Percentiles rank a stretch among this genome's conserved stretches.
Evolutionary conservation across 2,329 filamentous ascomycete genomes (phyloP).

Genomic region (Camptophora hylomeconis): DNA sequence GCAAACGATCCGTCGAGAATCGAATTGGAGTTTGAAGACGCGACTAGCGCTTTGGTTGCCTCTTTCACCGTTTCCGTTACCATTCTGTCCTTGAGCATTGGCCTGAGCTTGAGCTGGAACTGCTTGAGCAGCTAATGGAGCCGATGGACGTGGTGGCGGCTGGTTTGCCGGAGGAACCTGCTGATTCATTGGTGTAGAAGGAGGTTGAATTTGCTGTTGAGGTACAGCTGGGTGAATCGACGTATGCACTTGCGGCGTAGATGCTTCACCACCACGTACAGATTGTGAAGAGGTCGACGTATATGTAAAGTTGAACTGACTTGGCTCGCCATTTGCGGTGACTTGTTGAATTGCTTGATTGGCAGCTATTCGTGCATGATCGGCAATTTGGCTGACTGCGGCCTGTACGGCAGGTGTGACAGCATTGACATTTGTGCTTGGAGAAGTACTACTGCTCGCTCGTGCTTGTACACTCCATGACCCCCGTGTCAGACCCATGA

Average conservation of each 20-base stretch:
- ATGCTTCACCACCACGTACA: too few relatives aligned
- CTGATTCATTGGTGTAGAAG: slow-evolving; percentile 1
- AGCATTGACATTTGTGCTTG: background rate
- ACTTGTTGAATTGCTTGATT: slow-evolving; percentile 7
- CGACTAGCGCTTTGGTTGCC: slow-evolving; percentile 30
- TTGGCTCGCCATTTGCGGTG: too few relatives aligned
- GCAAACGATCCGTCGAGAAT: slow-evolving; percentile 83
- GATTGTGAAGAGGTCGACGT: too few relatives aligned
- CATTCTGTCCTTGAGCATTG: too few relatives aligned
- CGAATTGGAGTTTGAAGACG: slow-evolving; percentile 95
- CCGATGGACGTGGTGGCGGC: slow-evolving; percentile 21
- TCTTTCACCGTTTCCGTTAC: slow-evolving; percentile 21
- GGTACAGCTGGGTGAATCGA: too few relatives aligned
- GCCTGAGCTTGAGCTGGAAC: slow-evolving; percentile 13
- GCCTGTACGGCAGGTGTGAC: too few relatives aligned
- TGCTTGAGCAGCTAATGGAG: slow-evolving; percentile 9
- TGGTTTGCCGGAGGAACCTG: slow-evolving; percentile 22
- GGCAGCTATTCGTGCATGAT: slow-evolving; percentile 7
- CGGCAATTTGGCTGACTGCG: slow-evolving; percentile 5
- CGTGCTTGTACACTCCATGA: background rate
- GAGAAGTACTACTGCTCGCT: background rate
- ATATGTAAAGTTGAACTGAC: slow-evolving; percentile 1
- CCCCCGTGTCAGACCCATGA: slow-evolving; percentile 9
- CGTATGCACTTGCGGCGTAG: too few relatives aligned
- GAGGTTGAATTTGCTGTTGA: slow-evolving; percentile 3